Evolutionary conservation across 2,329 filamentous ascomycete species (phyloP).

Genomic region (Drechmeria coniospora): DNA sequence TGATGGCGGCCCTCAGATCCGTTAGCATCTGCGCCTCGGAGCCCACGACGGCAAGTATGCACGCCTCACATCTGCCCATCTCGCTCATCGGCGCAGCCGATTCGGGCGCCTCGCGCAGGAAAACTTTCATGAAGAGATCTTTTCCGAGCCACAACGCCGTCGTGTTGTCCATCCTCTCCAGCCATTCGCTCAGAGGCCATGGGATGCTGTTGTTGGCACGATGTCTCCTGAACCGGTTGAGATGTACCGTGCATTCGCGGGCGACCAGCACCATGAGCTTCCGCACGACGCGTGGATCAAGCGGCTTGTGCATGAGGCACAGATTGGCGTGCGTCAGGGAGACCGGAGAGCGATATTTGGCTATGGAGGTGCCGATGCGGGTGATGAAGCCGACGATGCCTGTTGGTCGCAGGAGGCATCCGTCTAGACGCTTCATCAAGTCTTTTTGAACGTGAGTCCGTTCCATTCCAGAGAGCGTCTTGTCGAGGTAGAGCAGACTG

Average conservation of each 20-base stretch:
- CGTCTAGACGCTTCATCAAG: constrained; percentile 1
- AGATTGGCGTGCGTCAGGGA: constrained; percentile 18
- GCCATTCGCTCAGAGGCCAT: constrained; percentile 8
- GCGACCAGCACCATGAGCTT: constrained; percentile 25
- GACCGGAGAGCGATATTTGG: constrained; percentile 8
- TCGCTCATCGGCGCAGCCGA: constrained; percentile 12
- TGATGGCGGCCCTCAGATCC: constrained; percentile 28
- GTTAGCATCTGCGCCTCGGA: constrained; percentile 23
- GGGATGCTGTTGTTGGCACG: constrained; percentile 3
- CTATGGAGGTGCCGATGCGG: constrained; percentile 17
- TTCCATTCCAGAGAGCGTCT: constrained; percentile 13
- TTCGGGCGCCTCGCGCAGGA: constrained; percentile 13
- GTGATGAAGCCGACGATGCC: constrained; percentile 14
- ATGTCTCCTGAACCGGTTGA: constrained; percentile 13
- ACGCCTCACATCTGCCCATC: constrained; percentile 33
- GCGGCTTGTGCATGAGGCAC: constrained; percentile 22
- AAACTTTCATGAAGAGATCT: constrained; percentile 18
- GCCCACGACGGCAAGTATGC: constrained; percentile 33
- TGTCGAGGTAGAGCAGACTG: constrained; percentile 20
- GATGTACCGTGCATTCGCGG: constrained; percentile 23
- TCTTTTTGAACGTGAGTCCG: constrained; percentile 22
- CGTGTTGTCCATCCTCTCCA: constrained; percentile 11
- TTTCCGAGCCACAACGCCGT: constrained; percentile 23
- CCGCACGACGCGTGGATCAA: constrained; percentile 28
- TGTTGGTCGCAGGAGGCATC: constrained; percentile 11